A percentile compares a stretch with the other conserved stretches of the same genome.
phyloP scores from a whole-genome alignment of 2,329 filamentous ascomycete species.

The Diaporthe vaccinii region DNA sequence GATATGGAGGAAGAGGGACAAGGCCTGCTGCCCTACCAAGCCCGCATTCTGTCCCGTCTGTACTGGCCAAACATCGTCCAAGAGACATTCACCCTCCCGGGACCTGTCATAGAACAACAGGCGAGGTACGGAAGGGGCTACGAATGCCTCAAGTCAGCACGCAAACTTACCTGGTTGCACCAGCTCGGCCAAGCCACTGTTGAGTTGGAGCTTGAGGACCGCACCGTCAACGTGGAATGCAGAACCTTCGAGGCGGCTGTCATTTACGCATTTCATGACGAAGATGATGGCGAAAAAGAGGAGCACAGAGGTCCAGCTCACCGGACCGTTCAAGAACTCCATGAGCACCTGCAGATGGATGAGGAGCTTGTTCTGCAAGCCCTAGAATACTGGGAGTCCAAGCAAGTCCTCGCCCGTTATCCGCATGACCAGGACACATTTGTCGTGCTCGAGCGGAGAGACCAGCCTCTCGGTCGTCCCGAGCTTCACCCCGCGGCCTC shows the following conservation, averaged over 20 bases:
- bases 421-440: conserved; percentile 64
- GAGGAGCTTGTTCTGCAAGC: conserved; percentile 77
- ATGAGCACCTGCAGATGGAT: conserved; percentile 76
- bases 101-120: conserved; percentile 71
- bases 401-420: conserved; percentile 73
- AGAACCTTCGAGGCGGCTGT: conserved; percentile 89
- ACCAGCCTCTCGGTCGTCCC: conserved; percentile 32
- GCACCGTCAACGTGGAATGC: conserved; percentile 78
- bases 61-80: conserved; percentile 91
- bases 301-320: conserved; percentile 49
- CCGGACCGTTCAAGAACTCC: conserved; percentile 66
- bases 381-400: conserved; percentile 79
- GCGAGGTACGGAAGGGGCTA: conserved; percentile 81
- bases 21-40: conserved; percentile 76
- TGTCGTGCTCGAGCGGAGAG: conserved; percentile 72
- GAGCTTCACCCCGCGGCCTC: conserved; percentile 39
- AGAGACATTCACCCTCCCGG: conserved; percentile 76
- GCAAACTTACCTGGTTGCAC: conserved; percentile 91
- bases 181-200: conserved; percentile 85
- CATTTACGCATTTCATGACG: conserved; percentile 82
- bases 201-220: conserved; percentile 86
- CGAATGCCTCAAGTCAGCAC: conserved; percentile 82
- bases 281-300: conserved; percentile 45
- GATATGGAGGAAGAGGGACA: conserved; percentile 50
- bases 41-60: conserved; percentile 89